Evolutionary conservation across 2,329 filamentous ascomycete species (phyloP).

Genomic region (Pseudogymnoascus verrucosus): DNA sequence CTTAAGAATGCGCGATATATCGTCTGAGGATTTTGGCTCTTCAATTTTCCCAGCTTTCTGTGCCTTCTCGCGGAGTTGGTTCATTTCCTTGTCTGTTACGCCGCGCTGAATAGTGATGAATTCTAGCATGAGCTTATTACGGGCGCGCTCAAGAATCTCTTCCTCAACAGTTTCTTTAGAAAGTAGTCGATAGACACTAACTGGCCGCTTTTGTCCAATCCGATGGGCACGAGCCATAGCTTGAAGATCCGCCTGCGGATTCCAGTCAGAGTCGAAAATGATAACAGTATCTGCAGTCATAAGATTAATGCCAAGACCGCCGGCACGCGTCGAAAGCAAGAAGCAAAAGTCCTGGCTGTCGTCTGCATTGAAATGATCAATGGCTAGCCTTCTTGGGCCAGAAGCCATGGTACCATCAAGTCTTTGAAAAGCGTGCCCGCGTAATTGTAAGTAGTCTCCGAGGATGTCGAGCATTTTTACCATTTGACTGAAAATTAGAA

Average conservation of each 20-base stretch:
- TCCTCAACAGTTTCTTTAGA: slow-evolving; percentile 98
- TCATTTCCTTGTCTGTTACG: slow-evolving; percentile 87
- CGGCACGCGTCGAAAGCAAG: slow-evolving; percentile 85
- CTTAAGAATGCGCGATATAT: slow-evolving; percentile 94
- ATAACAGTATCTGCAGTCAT: slow-evolving; percentile 99
- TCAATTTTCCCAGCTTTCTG: slow-evolving; percentile 70
- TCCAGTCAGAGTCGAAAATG: slow-evolving; percentile 98
- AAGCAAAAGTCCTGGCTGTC: slow-evolving; percentile 96
- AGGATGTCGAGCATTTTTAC: slow-evolving; percentile 97
- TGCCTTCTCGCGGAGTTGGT: slow-evolving; percentile 65
- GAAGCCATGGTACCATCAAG: slow-evolving; percentile 93
- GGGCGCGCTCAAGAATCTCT: slow-evolving; percentile 89
- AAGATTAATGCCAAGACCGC: slow-evolving; percentile 95
- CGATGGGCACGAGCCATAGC: slow-evolving; percentile 98
- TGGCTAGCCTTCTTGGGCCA: slow-evolving; percentile 79
- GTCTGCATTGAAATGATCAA: slow-evolving; percentile 97
- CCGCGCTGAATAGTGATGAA: slow-evolving; percentile 96
- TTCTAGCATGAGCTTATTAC: slow-evolving; percentile 95
- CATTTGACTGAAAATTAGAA: slow-evolving; percentile 99
- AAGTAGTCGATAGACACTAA: slow-evolving; percentile 92
- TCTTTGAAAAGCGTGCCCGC: slow-evolving; percentile 91
- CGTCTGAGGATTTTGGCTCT: slow-evolving; percentile 83
- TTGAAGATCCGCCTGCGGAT: slow-evolving; percentile 94
- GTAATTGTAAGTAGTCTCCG: slow-evolving; percentile 83
- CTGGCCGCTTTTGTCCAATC: slow-evolving; percentile 92